Conservation (phyloP, 2,329 filamentous ascomycete genomes). For the Xenosphaeropsis pyriputrescens region DNA sequence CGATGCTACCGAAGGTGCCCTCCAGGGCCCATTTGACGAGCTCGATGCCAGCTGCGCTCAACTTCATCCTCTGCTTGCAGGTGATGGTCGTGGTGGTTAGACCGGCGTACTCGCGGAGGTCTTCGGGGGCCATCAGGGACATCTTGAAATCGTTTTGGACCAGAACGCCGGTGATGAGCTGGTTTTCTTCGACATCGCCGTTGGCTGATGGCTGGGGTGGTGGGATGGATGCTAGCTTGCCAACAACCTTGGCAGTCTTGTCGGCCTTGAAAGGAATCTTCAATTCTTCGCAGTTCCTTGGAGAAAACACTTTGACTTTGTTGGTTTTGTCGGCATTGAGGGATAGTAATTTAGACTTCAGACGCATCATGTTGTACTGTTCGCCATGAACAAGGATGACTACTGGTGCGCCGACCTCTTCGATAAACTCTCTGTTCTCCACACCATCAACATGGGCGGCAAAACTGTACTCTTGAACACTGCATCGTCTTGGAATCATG, state of each 20-base stretch:
- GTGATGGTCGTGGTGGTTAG: constrained; percentile 87
- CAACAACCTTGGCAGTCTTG: constrained; percentile 92
- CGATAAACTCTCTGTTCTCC: constrained; percentile 93
- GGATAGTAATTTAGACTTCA: constrained; percentile 90
- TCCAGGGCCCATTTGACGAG: constrained; percentile 89
- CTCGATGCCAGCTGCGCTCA: constrained; percentile 79
- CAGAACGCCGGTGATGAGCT: constrained; percentile 74
- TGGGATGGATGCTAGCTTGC: constrained; percentile 71
- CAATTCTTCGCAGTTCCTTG: constrained; percentile 88
- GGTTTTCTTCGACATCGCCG: constrained; percentile 21
- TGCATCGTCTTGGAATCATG: constrained; percentile 85
- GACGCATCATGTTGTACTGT: constrained; percentile 93
- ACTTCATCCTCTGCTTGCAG: constrained; percentile 79
- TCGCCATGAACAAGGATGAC: constrained; percentile 97
- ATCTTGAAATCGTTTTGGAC: constrained; percentile 98
- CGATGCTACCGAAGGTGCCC: constrained; percentile 81
- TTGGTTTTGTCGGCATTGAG: constrained; percentile 64
- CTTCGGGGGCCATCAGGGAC: constrained; percentile 91
- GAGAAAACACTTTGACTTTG: constrained; percentile 86
- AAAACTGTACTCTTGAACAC: constrained; percentile 87
- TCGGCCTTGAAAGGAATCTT: constrained; percentile 91
- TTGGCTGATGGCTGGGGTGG: constrained; percentile 34
- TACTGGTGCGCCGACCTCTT: constrained; percentile 80
- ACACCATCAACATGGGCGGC: constrained; percentile 93
- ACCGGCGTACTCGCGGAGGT: constrained; percentile 92